Conservation (phyloP, 129 eudicot genomes). For the Pittosporum tobira region DNA sequence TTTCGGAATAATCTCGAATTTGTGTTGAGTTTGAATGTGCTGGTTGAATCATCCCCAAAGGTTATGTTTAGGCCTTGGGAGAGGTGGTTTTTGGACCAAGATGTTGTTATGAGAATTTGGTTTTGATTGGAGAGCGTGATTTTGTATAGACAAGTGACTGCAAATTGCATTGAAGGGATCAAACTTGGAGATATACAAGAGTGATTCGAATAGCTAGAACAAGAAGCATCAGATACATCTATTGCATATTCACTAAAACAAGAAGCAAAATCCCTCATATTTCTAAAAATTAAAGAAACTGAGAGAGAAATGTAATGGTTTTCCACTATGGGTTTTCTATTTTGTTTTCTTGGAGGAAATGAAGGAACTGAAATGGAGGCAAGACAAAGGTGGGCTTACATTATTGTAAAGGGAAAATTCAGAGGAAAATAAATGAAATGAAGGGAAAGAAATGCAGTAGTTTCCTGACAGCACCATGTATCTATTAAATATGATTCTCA, state of each 20-base stretch:
- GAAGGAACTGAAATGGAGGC: too few species aligned
- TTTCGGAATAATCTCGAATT: constrained; percentile 70
- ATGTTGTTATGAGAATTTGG: constrained; percentile 40
- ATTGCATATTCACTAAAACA: constrained; percentile 76
- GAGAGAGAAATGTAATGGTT: too few species aligned
- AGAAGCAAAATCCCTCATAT: constrained; percentile 76
- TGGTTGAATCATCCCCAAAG: constrained; percentile 48
- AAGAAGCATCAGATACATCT: constrained; percentile 60
- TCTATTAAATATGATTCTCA: constrained; percentile 19
- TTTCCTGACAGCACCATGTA: constrained; percentile 27
- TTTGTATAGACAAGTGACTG: constrained; percentile 48
- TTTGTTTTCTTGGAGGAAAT: background rate
- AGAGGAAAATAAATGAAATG: background rate
- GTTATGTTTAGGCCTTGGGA: constrained; percentile 56
- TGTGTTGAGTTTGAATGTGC: constrained; percentile 56
- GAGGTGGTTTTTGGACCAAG: constrained; percentile 50
- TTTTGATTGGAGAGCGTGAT: constrained; percentile 34
- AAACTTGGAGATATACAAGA: constrained; percentile 40
- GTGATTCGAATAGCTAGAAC: constrained; percentile 32
- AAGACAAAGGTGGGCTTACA: background rate
- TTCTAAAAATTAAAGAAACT: too few species aligned
- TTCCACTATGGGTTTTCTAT: too few species aligned
- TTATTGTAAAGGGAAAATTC: too few species aligned
- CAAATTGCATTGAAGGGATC: constrained; percentile 49
- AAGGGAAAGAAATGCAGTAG: constrained; percentile 22